phyloP scores from a whole-genome alignment of 202 grass and related monocot species.

The Musa balbisiana region DNA sequence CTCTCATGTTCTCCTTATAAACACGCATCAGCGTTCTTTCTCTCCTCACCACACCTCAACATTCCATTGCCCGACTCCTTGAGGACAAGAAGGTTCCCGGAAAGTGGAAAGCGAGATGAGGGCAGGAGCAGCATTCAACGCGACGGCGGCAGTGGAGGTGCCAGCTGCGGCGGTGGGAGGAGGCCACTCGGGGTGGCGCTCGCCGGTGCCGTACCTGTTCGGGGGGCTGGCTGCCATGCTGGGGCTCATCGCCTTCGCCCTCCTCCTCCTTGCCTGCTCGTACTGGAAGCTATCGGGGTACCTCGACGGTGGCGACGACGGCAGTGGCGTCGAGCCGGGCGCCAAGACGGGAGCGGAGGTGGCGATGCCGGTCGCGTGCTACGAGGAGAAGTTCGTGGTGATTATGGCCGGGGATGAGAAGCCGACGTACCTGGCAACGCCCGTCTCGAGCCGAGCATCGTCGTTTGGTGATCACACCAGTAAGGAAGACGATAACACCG shows the following conservation, averaged over 20 bases:
- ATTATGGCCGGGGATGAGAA: conserved; percentile 95
- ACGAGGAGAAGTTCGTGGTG: conserved; percentile 85
- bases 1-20: too few species aligned
- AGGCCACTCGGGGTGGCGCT: conserved; percentile 66
- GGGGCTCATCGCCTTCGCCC: conserved; percentile 74
- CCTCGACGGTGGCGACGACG: conserved; percentile 28
- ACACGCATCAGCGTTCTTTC: too few species aligned
- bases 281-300: conserved; percentile 82
- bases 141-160: conserved; percentile 19
- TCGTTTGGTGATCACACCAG: conserved; percentile 50
- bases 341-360: conserved; percentile 8
- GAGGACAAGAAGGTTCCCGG: too few species aligned
- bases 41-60: too few species aligned
- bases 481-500: neutral
- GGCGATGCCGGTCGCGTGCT: conserved; percentile 14
- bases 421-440: conserved; percentile 76
- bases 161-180: conserved; percentile 14
- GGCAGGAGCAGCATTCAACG: conserved; percentile 35
- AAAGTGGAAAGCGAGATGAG: conserved; percentile 35
- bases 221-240: conserved; percentile 82
- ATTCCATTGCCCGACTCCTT: too few species aligned
- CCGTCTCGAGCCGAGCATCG: conserved; percentile 62
- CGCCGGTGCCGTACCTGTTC: conserved; percentile 87
- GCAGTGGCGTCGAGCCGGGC: neutral
- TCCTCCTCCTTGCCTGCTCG: conserved; percentile 88